These are phyloP conservation scores for Tephrocybe rancida DNA, from an alignment of 768 basidiomycete species.

Conservation along the genomic window DNA sequence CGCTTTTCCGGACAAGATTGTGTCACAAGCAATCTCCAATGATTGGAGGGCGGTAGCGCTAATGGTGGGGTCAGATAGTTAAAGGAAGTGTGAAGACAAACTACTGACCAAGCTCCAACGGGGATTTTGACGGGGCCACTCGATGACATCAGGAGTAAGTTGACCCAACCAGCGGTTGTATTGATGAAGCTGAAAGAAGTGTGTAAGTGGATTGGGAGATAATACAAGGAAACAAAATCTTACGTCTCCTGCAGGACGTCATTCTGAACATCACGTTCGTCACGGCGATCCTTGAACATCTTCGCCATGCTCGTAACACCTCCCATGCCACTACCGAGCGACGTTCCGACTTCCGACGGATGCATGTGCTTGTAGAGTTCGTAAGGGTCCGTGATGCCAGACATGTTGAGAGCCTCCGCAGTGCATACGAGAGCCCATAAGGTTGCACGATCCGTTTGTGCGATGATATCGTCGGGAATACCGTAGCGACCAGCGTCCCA, in stretches of 20 bases:
- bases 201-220: constrained; percentile 6
- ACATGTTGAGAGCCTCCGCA: constrained; percentile 94
- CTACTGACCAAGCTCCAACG: constrained; percentile 90
- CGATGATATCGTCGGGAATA: constrained; percentile 94
- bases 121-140: constrained; percentile 99
- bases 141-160: constrained; percentile 91
- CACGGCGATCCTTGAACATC: constrained; percentile 99
- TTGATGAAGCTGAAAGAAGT: constrained; percentile 88
- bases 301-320: constrained; percentile 86
- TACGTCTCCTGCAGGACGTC: constrained; percentile 98
- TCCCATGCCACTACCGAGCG: constrained; percentile 97
- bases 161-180: constrained; percentile 98
- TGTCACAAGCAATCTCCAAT: constrained; percentile 96
- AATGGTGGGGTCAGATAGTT: constrained; percentile 5
- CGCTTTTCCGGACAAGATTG: constrained; percentile 92
- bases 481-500: constrained; percentile 98
- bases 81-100: constrained; percentile 3
- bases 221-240: constrained; percentile 32
- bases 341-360: constrained; percentile 94
- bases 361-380: constrained; percentile 97
- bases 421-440: constrained; percentile 95
- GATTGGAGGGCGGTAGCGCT: constrained; percentile 98
- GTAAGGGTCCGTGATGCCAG: constrained; percentile 97
- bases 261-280: constrained; percentile 97
- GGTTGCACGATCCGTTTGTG: constrained; percentile 90